phyloP scores from a whole-genome alignment of 768 basidiomycete genomes.

The Rhodosporidiobolus odoratus region DNA sequence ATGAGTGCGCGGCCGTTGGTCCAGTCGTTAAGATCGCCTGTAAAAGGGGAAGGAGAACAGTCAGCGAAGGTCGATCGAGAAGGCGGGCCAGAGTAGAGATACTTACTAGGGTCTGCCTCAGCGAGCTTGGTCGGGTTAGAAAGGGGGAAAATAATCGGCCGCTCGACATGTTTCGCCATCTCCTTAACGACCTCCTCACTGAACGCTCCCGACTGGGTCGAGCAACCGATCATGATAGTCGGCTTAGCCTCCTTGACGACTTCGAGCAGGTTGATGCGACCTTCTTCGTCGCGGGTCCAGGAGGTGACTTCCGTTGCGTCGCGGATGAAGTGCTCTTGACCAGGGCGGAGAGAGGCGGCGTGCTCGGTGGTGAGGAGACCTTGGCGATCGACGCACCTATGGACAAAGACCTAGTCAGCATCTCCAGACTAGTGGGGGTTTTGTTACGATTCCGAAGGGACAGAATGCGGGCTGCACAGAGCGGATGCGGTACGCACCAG shows the following conservation, averaged over 20 bases:
- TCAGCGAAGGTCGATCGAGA: neutral
- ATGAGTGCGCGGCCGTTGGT: constrained; percentile 70
- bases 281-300: constrained; percentile 39
- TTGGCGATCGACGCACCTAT: constrained; percentile 35
- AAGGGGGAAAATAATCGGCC: constrained; percentile 78
- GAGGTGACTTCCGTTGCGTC: constrained; percentile 43
- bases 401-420: too few relatives aligned
- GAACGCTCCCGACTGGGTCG: constrained; percentile 72
- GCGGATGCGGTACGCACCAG: constrained; percentile 7
- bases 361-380: constrained; percentile 37
- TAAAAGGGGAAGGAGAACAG: neutral
- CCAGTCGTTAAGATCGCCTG: constrained; percentile 65
- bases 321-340: constrained; percentile 55
- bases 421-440: neutral
- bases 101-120: constrained; percentile 64
- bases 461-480: neutral
- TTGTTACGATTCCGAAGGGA: neutral
- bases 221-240: constrained; percentile 78
- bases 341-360: constrained; percentile 45
- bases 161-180: constrained; percentile 62
- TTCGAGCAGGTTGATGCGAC: constrained; percentile 58
- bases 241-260: constrained; percentile 68
- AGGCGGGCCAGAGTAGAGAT: too few relatives aligned
- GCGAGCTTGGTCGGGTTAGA: constrained; percentile 72
- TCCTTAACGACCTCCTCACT: constrained; percentile 56